Evolutionary conservation across 2,329 filamentous ascomycete species (phyloP), one percentile per base, ranked within the genome.

Genomic region (Fusarium odoratissimum): DNA sequence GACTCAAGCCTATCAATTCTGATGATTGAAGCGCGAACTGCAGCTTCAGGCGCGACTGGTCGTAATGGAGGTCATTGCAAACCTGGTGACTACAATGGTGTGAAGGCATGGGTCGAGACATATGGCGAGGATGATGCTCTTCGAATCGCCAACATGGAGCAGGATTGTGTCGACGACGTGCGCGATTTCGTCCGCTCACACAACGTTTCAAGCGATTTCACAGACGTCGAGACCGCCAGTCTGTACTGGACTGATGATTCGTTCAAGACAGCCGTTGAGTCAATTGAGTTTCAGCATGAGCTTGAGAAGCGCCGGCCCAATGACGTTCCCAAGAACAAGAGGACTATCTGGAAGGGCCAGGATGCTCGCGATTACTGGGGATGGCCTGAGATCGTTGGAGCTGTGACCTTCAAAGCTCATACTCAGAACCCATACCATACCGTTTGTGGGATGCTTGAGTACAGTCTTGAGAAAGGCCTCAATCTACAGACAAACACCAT

Each of bases 181-280:
- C 55, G 67, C 7, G 48, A 71, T 13, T 71, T 71, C 41, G 67
- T 71, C 12, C 68, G n/a, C 28, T 57, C 61, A 4, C 37, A 71
- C 13, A 71, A 71, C 11, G 23, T 71, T 19, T 71, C 67, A 1
- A 71, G 67, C 17, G 67, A 71, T 3, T 71, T 71, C n/a, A 71
- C 67, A 2, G 67, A 71, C 0, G 67, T 71, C 1, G 67, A 71
- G 31, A 71, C 60, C 1, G 67, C 54, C 0, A 67, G 60, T 57
- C n/a, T 71, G 13, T 71, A 67, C 28, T 71, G 67, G 67, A 71
- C 67, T 17, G 69, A 51, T 14, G 67, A 67, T n/a, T 33, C 67
- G 2, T 71, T 71, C 13, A 68, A 71, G 14, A 46, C 46, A 9
- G 67, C 67, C 28, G 40, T 71, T 10, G 19, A 61, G 17, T 56